Evolutionary conservation across 352 stramenopile genomes (phyloP), one percentile per base, ranked within the genome.

Genomic region (Phytopythium cucurbitacearum): DNA sequence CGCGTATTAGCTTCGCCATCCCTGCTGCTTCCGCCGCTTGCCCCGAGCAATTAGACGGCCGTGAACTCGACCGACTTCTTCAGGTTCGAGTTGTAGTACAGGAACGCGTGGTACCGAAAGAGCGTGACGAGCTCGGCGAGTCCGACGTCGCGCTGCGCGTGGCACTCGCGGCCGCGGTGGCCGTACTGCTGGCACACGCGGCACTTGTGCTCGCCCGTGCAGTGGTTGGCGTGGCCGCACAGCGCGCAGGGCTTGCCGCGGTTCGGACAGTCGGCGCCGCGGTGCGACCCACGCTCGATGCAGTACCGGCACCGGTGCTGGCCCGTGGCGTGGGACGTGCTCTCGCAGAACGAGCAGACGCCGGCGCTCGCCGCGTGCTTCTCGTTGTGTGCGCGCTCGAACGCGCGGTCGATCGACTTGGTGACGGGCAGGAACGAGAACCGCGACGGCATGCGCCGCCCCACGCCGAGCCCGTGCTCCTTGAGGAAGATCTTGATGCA

Each of bases 71-170:
- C 84, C 40, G 83, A 90, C 56, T 87, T 87, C 52, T 92, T 92
- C 50, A 94, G 68, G 54, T 94, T 94, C 37, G 75, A 74, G 63
- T 91, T 92, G 76, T 94, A 94, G 59, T 94, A 94, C 13, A 94
- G 65, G 59, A 91, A 94, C 54, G 92, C 75, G 42, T 94, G 84
- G 60, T 87, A 94, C 15, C 82, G 84, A 59, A 91, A 94, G 67
- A 90, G 91, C 39, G 84, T 89, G 34, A 92, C 48, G 47, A 94
- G 62, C 58, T 94, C 84, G 12, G 84, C 71, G 59, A 89, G 69
- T 4, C 84, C 84, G 12, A 92, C 84, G 53, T 91, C 81, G 50
- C 84, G 76, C 51, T 94, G 84, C 36, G 72, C 69, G 60, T 94
- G 84, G 59, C 84, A 94, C 53, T 94, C 81, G 40, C 84, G 84